Conservation (phyloP, 139 green algal genomes). For the Chlorella sp. region DNA sequence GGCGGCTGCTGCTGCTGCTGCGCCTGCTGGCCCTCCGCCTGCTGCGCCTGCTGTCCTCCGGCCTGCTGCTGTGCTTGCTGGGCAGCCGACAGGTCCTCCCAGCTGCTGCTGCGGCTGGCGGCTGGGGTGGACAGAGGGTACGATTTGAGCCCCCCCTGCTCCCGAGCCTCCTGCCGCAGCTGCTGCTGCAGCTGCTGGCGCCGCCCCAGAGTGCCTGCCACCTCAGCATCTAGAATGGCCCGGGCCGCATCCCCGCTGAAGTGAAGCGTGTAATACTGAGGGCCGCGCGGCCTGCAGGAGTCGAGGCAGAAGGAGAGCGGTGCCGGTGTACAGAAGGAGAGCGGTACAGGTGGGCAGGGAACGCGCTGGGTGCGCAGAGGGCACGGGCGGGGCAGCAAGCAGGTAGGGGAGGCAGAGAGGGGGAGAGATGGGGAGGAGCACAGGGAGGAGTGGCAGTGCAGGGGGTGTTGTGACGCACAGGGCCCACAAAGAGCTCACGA, state of each 20-base stretch:
- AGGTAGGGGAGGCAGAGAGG: neutral
- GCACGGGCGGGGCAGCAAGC: no score
- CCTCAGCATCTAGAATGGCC: slow-evolving; percentile 71
- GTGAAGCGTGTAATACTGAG: slow-evolving; percentile 68
- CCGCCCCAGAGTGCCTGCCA: slow-evolving; percentile 12
- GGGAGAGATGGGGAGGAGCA: neutral
- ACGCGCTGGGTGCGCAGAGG: neutral
- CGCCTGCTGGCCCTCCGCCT: neutral
- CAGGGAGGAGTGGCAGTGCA: neutral
- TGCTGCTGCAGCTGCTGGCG: neutral
- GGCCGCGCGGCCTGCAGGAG: slow-evolving; percentile 53
- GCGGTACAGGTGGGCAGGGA: neutral
- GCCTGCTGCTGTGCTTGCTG: neutral
- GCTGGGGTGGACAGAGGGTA: neutral
- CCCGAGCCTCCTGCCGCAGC: neutral
- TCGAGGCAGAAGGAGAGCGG: neutral
- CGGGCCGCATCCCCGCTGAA: slow-evolving; percentile 72
- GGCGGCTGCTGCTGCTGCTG: neutral
- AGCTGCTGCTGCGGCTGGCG: neutral
- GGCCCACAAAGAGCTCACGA: no score
- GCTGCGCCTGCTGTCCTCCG: slow-evolving; percentile 19
- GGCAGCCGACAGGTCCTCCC: neutral
- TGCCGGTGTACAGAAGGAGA: no score
- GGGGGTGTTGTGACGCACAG: neutral
- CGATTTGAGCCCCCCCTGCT: neutral